Conservation (phyloP, 495 filamentous ascomycete genomes). For the Lasiosphaeris hirsuta region DNA sequence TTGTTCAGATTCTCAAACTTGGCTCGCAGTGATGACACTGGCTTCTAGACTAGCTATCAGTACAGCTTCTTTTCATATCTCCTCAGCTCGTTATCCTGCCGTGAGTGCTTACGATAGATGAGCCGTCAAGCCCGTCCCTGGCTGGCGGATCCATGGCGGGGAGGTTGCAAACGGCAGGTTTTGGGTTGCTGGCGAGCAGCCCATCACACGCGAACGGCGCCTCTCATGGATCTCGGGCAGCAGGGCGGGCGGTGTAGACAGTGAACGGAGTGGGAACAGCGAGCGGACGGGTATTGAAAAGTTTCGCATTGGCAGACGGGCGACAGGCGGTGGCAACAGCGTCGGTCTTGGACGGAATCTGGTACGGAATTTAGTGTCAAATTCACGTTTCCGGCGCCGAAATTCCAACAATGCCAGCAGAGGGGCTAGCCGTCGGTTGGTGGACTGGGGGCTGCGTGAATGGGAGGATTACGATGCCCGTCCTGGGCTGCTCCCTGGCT, state of each 20-base stretch:
- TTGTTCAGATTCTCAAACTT: conserved; percentile 86
- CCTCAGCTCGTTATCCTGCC: neutral
- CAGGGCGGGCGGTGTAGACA: neutral
- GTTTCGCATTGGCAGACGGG: conserved; percentile 1
- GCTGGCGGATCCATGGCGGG: conserved; percentile 41
- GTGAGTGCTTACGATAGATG: conserved; percentile 52
- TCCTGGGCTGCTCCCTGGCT: neutral
- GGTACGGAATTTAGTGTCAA: neutral
- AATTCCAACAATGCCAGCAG: conserved; percentile 8
- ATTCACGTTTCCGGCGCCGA: neutral
- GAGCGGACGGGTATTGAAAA: neutral
- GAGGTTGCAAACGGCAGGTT: conserved; percentile 28
- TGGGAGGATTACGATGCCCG: neutral
- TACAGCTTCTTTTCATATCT: neutral
- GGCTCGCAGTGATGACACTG: conserved; percentile 87
- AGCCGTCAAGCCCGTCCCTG: conserved; percentile 51
- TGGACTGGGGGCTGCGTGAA: conserved; percentile 5
- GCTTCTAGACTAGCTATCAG: conserved; percentile 45
- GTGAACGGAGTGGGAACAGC: neutral
- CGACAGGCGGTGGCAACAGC: neutral
- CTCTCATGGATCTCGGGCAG: conserved; percentile 23
- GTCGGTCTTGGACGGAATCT: too few relatives aligned
- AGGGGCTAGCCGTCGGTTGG: conserved; percentile 1
- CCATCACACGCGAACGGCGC: conserved; percentile 31
- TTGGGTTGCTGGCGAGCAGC: conserved; percentile 17